Evolutionary conservation across 2,329 filamentous ascomycete genomes (phyloP), one percentile per base, ranked within the genome.

Genomic region (Pseudonectria buxi): DNA sequence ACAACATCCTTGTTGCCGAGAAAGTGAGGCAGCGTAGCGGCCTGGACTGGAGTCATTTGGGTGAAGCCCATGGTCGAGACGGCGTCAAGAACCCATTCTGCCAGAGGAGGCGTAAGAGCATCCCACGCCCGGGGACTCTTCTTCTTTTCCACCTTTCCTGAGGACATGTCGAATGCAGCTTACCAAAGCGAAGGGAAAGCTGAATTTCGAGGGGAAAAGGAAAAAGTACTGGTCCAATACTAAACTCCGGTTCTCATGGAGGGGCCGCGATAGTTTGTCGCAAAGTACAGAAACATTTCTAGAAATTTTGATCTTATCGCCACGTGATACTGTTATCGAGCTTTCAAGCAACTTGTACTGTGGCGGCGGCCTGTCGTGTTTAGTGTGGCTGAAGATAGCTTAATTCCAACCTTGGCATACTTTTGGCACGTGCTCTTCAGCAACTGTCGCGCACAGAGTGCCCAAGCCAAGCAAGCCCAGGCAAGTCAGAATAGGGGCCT

Each of bases 21-120:
- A 57, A 95, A 92, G 33, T 95, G 75, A 10, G 88, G 87, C 47
- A 95, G 83, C 4, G 86, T 83, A 40, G 87, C 90, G 29, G 89
- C 86, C 64, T 96, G 90, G n/a, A 95, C 89, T 1, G 90, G 90
- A 4, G 89, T 95, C 73, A 92, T 89, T 58, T 83, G 81, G 44
- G 72, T 68, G 61, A 95, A 95, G 41, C 87, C 86, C 81, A 92
- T 90, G 45, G 81, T 78, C 32, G 79, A 72, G 32, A 94, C 80
- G 40, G 87, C 88, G 47, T 94, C 86, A 35, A 92, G 68, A 37
- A 92, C 78, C 87, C 89, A 96, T 76, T 60, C 55, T 24, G 62
- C 53, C n/a, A 68, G 53, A 4, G 58, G 53, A 11, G 64, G 62
- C 7, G 55, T 57, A 18, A 68, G 56, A 6, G 52, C 47, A 34